Base-by-base conservation (phyloP, 2,329 filamentous ascomycete species). In the Fusarium staphyleae region DNA sequence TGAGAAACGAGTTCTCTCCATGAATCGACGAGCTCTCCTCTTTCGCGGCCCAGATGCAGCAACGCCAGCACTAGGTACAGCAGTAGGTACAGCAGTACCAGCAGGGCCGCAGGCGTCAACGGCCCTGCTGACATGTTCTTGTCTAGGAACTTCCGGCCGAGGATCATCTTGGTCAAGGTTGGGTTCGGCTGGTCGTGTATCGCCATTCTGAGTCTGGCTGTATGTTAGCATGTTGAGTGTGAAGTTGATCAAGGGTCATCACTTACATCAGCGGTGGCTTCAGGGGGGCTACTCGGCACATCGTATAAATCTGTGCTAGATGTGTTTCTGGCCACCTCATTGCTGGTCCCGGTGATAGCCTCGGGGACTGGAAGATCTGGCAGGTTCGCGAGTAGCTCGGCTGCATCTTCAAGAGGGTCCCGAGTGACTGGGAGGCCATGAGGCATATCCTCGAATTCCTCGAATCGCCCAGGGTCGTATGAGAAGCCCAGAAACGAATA, bases 91-190 rank as follows among this genome's bases (percentile, higher is more conserved):
- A 30, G n/a, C 9, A 8, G 18, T 5, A 10, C 24, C 37, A 18
- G 18, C 3, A 15, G 35, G 11, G 3, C 32, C 26, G 9, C 9
- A 18, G 5, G 15, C 9, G 7, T n/a, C 3, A 2, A 11, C 24
- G 11, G 12, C 53, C 18, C 5, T n/a, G 3, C 19, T 19, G 8
- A 10, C 14, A 24, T 19, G 24, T 4, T 18, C 41, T 16, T 41
- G 26, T 43, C 56, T 41, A 2, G 24, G 41, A 11, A 4, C n/a
- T 51, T 59, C 51, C 29, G 40, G 32, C 9, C 33, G 55, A 15
- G 13, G 35, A 9, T 14, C 30, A 14, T 14, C 26, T 10, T 35
- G 19, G 13, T 24, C 35, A 4, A 22, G 13, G 15, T 22, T 12
- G 7, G 14, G 3, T n/a, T 53, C 37, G 29, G n/a, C 33, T 11